These are phyloP conservation scores for Dioscorea alata DNA, from an alignment of 106 monocot species.

Conservation along the genomic window DNA sequence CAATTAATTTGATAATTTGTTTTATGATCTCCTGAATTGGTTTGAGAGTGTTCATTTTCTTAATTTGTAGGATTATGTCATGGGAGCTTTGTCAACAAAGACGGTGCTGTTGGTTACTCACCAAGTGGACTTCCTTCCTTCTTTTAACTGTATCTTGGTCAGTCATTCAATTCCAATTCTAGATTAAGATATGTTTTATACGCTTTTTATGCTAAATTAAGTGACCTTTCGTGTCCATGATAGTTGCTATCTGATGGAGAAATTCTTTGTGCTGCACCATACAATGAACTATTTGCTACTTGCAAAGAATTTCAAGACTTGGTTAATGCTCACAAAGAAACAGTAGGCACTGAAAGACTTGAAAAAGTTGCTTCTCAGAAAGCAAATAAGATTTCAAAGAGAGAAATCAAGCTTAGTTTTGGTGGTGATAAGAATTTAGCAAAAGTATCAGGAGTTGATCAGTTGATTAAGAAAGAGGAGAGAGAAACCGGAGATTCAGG, in stretches of 20 bases:
- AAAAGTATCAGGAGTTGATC: constrained; percentile 24
- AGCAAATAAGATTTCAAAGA: constrained; percentile 22
- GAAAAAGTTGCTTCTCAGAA: background rate
- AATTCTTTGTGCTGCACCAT: constrained; percentile 46
- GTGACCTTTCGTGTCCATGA: background rate
- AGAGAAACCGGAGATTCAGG: constrained; percentile 69
- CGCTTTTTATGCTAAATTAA: background rate
- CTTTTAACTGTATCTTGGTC: constrained; percentile 71
- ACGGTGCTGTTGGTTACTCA: constrained; percentile 90
- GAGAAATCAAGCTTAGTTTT: constrained; percentile 4
- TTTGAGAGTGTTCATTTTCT: background rate
- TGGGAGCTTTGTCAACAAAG: constrained; percentile 71
- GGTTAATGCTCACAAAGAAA: constrained; percentile 79
- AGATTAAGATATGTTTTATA: background rate
- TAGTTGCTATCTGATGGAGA: constrained; percentile 92
- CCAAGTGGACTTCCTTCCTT: constrained; percentile 97
- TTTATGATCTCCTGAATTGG: background rate
- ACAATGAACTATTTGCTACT: constrained; percentile 42
- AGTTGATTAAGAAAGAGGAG: constrained; percentile 96
- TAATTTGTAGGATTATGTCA: constrained; percentile 82
- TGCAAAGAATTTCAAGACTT: constrained; percentile 75
- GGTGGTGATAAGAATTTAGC: constrained; percentile 6
- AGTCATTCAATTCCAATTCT: constrained; percentile 2
- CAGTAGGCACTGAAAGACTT: constrained; percentile 37
- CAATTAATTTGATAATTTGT: background rate